These are phyloP conservation scores for Micractinium conductrix DNA, from an alignment of 139 green algal genomes.

Conservation along the genomic window DNA sequence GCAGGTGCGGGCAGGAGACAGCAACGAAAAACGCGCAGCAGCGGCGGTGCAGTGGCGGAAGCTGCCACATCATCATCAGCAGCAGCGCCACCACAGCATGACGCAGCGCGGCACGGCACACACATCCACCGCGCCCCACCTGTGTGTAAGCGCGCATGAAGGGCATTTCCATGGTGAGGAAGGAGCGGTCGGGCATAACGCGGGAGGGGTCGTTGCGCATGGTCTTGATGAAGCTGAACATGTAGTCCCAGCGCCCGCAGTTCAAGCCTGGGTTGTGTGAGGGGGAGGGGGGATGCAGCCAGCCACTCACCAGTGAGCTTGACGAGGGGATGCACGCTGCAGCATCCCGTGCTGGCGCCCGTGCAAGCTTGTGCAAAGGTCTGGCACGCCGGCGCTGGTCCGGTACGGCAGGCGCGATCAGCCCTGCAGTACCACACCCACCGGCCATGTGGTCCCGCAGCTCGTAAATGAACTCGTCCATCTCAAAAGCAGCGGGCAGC, in stretches of 20 bases:
- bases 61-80: background rate
- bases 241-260: constrained; percentile 94
- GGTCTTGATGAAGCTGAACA: constrained; percentile 94
- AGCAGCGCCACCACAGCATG: background rate
- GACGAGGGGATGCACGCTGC: too few species aligned
- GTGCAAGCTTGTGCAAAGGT: too few species aligned
- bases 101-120: background rate
- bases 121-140: background rate
- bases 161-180: constrained; percentile 82
- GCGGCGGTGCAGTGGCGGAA: too few species aligned
- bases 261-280: constrained; percentile 68
- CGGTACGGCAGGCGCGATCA: too few species aligned
- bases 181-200: constrained; percentile 81
- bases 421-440: background rate
- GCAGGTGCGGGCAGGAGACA: too few species aligned
- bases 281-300: background rate
- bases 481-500: constrained; percentile 90
- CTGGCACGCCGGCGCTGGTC: too few species aligned
- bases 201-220: constrained; percentile 73
- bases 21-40: too few species aligned
- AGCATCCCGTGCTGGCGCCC: too few species aligned
- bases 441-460: constrained; percentile 77
- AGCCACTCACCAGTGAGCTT: too few species aligned
- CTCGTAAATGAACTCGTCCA: constrained; percentile 94
- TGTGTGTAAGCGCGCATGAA: constrained; percentile 89